These are phyloP conservation scores for Picea abies DNA, from an alignment of 83 land plant genomes.

Conservation along the genomic window DNA sequence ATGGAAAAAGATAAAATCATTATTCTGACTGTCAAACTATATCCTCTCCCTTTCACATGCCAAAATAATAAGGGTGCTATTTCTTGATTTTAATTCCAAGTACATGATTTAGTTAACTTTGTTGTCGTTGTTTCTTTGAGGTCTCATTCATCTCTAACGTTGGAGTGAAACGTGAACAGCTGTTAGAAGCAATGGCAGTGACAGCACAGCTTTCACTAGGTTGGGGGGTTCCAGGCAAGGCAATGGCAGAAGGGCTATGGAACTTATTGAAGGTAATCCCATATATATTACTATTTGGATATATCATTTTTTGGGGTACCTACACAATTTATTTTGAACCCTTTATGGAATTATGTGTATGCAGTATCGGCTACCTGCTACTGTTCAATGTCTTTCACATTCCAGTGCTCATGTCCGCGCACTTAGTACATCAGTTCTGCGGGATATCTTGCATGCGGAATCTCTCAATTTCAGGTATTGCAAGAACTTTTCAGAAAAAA, in stretches of 20 bases:
- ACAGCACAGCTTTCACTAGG: conserved; percentile 54
- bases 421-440: conserved; percentile 73
- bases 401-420: conserved; percentile 89
- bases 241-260: conserved; percentile 66
- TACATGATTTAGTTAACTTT: background rate
- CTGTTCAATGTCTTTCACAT: conserved; percentile 77
- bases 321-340: background rate
- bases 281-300: conserved; percentile 1
- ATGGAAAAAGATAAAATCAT: background rate
- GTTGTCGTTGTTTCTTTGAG: background rate
- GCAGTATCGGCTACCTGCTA: conserved; percentile 85
- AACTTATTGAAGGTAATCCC: conserved; percentile 67
- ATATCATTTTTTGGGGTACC: background rate
- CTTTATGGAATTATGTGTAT: background rate
- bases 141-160: conserved; percentile 9
- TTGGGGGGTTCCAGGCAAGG: conserved; percentile 65
- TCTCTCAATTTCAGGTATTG: conserved; percentile 1
- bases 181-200: conserved; percentile 79
- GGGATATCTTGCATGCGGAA: conserved; percentile 35
- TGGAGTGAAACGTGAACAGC: conserved; percentile 36
- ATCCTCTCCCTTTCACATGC: background rate
- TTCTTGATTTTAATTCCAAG: background rate
- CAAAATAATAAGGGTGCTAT: background rate
- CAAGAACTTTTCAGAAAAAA: conserved; percentile 3
- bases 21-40: background rate